Evolutionary conservation across 1,284 basidiomycete species (phyloP), one percentile per base, ranked within the genome.

Genomic region (Cryptococcus sp.): DNA sequence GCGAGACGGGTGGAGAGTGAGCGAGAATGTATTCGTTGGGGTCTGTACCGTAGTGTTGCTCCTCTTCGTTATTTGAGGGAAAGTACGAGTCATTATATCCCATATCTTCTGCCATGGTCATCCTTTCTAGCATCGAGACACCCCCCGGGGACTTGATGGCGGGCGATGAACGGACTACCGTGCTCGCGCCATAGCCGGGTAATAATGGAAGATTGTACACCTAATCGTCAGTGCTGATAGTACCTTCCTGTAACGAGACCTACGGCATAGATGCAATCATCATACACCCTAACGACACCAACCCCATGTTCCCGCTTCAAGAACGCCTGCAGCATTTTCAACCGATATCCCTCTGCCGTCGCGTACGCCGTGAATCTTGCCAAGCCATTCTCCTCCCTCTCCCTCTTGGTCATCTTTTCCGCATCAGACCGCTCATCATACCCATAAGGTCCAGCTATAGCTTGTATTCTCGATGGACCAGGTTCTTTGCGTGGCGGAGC

Each of bases 291-390:
- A 4, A 76, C 72, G 0, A 92, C 91, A 1, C 82, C 80, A 10
- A 94, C 91, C 49, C 92, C 93, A 69, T 97, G 93, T 69, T 97
- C 93, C 49, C 92, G 79, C 72, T 92, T 92, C 68, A 96, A 70
- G 65, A 93, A 96, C 5, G 85, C 85, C 7, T 74, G 71, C 19
- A 92, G 75, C 1, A 87, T 75, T 69, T 89, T 91, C 81, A 88
- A 85, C 62, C 84, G 84, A 69, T 91, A 85, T 1, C 80, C 81
- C 58, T 91, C 87, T 2, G 88, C 88, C 5, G 93, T 81, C 57
- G 87, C 91, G 71, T 93, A 96, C 4, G 88, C 89, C 0, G 90
- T 90, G 45, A 92, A 81, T 22, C 89, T 79, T 50, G 83, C 84
- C 67, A 83, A 85, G 0, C 88, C 85, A 10, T 84, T 85, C 53